These are phyloP conservation scores for Hygrocybe punicea DNA, from an alignment of 768 basidiomycete genomes.

Conservation along the genomic window DNA sequence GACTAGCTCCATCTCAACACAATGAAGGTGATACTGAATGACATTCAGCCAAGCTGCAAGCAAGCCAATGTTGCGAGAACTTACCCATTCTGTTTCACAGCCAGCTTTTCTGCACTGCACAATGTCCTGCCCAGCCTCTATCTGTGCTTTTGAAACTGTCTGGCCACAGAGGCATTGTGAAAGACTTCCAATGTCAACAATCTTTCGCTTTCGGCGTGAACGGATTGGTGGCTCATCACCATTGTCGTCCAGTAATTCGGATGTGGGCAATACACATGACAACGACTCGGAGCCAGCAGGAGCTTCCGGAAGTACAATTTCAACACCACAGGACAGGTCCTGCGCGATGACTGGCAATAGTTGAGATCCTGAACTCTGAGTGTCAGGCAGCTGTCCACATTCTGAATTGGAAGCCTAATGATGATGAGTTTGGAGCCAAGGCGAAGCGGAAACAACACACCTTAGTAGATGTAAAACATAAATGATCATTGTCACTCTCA, in stretches of 20 bases:
- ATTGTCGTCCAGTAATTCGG: not conserved
- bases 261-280: not conserved
- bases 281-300: too few relatives aligned
- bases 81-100: not conserved
- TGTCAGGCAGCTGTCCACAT: too few relatives aligned
- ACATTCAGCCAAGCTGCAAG: not conserved
- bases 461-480: too few relatives aligned
- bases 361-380: too few relatives aligned
- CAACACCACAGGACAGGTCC: too few relatives aligned
- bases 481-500: too few relatives aligned
- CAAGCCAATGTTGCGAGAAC: not conserved
- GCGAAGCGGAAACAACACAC: too few relatives aligned
- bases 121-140: not conserved
- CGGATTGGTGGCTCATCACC: not conserved
- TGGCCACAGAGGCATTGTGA: not conserved
- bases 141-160: not conserved
- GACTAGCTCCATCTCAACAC: not conserved
- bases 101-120: not conserved
- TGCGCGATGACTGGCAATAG: too few relatives aligned
- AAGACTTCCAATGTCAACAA: not conserved
- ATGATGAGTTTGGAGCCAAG: too few relatives aligned
- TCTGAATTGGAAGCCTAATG: too few relatives aligned
- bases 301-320: too few relatives aligned
- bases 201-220: not conserved
- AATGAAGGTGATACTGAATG: not conserved